Conservation (phyloP, 805 yeast genomes). For the Starmera quercuum region DNA sequence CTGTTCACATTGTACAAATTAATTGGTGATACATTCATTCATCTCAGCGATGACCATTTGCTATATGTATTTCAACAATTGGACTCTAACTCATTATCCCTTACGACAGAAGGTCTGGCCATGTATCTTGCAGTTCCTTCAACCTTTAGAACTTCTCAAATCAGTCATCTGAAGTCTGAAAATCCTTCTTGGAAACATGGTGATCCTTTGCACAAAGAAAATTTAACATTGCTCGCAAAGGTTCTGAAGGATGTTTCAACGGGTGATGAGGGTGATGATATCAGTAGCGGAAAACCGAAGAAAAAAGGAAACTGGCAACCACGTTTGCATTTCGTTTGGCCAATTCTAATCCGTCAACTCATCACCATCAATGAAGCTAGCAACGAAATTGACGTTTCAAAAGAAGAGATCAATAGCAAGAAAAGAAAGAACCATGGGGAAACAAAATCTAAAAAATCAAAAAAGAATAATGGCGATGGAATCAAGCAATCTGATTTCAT, state of each 20-base stretch:
- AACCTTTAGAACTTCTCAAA: constrained; percentile 6
- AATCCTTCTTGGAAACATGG: constrained; percentile 52
- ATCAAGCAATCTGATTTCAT: constrained; percentile 19
- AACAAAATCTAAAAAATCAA: constrained; percentile 16
- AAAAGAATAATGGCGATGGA: constrained; percentile 12
- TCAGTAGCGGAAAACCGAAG: constrained; percentile 15
- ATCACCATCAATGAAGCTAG: constrained; percentile 5
- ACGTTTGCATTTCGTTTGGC: constrained; percentile 73
- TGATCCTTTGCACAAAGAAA: constrained; percentile 69
- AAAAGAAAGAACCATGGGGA: constrained; percentile 32
- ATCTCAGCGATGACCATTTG: constrained; percentile 12
- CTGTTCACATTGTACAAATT: constrained; percentile 62
- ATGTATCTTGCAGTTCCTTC: constrained; percentile 49
- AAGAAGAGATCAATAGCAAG: constrained; percentile 22
- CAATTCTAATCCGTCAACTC: constrained; percentile 41
- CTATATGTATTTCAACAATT: constrained; percentile 32
- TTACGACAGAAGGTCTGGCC: constrained; percentile 77
- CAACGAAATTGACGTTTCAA: constrained; percentile 14
- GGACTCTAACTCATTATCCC: constrained; percentile 45
- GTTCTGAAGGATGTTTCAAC: constrained; percentile 51
- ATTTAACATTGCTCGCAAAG: constrained; percentile 50
- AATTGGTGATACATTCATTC: constrained; percentile 22
- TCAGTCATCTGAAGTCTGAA: constrained; percentile 6
- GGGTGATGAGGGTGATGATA: constrained; percentile 25
- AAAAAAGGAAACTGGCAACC: constrained; percentile 67